phyloP scores from a whole-genome alignment of 306 rosid genomes.

The Phaseolus lunatus region DNA sequence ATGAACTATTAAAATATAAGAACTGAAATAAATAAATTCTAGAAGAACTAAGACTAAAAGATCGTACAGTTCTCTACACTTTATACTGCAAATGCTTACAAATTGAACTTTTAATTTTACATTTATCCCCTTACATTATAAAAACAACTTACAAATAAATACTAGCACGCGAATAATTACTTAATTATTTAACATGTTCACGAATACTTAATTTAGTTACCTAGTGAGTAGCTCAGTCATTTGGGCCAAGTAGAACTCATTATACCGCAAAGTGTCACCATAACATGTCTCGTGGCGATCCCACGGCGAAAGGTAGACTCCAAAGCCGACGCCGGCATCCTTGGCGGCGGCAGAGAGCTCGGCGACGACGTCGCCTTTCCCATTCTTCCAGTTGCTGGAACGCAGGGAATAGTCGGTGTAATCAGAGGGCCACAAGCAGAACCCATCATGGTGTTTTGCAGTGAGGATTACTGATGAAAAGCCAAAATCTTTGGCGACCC shows the following conservation, averaged over 20 bases:
- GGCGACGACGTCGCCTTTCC: slow-evolving; percentile 76
- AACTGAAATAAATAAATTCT: too few relatives aligned
- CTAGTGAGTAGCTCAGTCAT: slow-evolving; percentile 92
- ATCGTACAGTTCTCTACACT: too few relatives aligned
- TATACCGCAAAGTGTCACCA: slow-evolving; percentile 74
- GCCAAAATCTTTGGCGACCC: slow-evolving; percentile 73
- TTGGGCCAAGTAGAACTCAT: slow-evolving; percentile 77
- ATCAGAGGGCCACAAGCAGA: slow-evolving; percentile 89
- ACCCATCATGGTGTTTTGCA: slow-evolving; percentile 91
- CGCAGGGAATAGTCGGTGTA: slow-evolving; percentile 79
- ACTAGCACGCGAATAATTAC: neutral
- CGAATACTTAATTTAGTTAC: slow-evolving; percentile 39
- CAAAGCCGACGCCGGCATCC: slow-evolving; percentile 69
- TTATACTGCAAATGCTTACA: too few relatives aligned
- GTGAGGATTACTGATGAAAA: slow-evolving; percentile 73
- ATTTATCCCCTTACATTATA: too few relatives aligned
- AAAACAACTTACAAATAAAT: neutral
- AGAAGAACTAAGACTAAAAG: neutral
- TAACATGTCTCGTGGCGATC: slow-evolving; percentile 76
- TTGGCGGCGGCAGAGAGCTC: slow-evolving; percentile 75
- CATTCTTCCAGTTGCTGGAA: slow-evolving; percentile 70
- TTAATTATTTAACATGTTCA: too few relatives aligned
- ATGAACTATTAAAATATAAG: neutral
- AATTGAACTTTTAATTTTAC: too few relatives aligned
- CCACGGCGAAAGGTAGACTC: slow-evolving; percentile 96